Percentiles rank a stretch among this genome's conserved stretches.
phyloP scores from a whole-genome alignment of 352 stramenopile species.

The Sclerospora graminicola region DNA sequence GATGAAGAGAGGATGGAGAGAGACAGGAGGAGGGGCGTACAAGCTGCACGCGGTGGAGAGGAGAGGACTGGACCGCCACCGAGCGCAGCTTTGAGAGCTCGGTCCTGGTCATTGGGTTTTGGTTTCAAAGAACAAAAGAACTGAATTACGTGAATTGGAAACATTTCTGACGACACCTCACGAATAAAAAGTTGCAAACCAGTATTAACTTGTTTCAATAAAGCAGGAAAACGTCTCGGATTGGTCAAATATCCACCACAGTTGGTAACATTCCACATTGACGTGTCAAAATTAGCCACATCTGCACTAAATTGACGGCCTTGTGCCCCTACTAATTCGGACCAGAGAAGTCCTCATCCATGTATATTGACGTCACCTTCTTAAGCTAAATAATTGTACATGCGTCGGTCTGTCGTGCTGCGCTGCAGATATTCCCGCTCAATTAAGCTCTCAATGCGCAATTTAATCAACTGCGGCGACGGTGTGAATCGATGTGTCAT shows the following conservation, averaged over 20 bases:
- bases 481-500: slow-evolving; percentile 89
- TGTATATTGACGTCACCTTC: neutral
- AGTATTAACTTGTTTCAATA: too few species aligned
- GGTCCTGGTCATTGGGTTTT: slow-evolving; percentile 2
- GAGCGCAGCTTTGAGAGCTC: slow-evolving; percentile 28
- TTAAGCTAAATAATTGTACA: slow-evolving; percentile 98
- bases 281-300: too few species aligned
- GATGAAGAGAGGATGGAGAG: neutral
- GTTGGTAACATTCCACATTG: too few species aligned
- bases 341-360: too few species aligned
- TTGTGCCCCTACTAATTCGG: too few species aligned
- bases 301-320: too few species aligned
- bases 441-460: slow-evolving; percentile 97
- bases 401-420: slow-evolving; percentile 81
- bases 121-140: too few species aligned
- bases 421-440: slow-evolving; percentile 98
- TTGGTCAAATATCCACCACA: too few species aligned
- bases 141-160: neutral
- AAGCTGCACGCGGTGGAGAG: slow-evolving; percentile 30
- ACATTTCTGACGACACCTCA: too few species aligned
- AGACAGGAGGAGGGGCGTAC: neutral
- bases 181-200: too few species aligned
- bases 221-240: too few species aligned
- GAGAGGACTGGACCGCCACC: slow-evolving; percentile 42
- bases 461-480: slow-evolving; percentile 94